phyloP scores from a whole-genome alignment of 2,329 filamentous ascomycete species.

The Coleophoma eucalyptorum region DNA sequence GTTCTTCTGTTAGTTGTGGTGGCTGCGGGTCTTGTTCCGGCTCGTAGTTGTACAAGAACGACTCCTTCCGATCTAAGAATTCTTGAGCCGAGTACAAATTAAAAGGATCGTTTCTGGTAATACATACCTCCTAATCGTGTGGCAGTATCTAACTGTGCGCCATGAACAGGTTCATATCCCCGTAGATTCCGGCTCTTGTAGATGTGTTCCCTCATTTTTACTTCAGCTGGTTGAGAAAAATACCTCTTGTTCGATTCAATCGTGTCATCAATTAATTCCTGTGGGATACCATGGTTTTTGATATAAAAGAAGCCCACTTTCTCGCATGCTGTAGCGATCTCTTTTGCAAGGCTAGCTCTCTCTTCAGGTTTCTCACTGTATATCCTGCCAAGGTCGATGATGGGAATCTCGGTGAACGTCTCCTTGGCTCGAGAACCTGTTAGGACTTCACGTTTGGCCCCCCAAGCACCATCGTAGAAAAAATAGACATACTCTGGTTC shows the following conservation, averaged over 20 bases:
- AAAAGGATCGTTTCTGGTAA: no score
- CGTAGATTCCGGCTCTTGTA: slow-evolving; percentile 30
- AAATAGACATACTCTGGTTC: slow-evolving; percentile 9
- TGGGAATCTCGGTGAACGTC: slow-evolving; percentile 29
- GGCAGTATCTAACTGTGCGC: neutral
- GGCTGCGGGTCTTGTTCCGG: slow-evolving; percentile 7
- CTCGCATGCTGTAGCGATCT: slow-evolving; percentile 31
- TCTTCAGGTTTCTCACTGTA: slow-evolving; percentile 27
- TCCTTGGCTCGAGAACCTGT: neutral
- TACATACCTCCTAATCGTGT: slow-evolving; percentile 35
- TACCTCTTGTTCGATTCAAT: neutral
- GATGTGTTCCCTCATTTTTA: slow-evolving; percentile 29
- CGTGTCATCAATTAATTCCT: neutral
- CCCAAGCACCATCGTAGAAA: slow-evolving; percentile 6
- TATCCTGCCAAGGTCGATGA: slow-evolving; percentile 34
- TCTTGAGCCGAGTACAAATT: neutral
- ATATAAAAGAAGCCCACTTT: slow-evolving; percentile 39
- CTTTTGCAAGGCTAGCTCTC: slow-evolving; percentile 27
- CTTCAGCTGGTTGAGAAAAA: slow-evolving; percentile 21
- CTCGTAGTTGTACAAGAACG: slow-evolving; percentile 12
- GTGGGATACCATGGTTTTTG: slow-evolving; percentile 25
- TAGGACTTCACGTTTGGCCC: slow-evolving; percentile 7
- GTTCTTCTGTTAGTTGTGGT: slow-evolving; percentile 4
- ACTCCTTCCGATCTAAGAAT: slow-evolving; percentile 7
- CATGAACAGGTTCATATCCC: neutral